Evolutionary conservation across 176 grass and related monocot genomes (phyloP).

Genomic region (Canna indica): DNA sequence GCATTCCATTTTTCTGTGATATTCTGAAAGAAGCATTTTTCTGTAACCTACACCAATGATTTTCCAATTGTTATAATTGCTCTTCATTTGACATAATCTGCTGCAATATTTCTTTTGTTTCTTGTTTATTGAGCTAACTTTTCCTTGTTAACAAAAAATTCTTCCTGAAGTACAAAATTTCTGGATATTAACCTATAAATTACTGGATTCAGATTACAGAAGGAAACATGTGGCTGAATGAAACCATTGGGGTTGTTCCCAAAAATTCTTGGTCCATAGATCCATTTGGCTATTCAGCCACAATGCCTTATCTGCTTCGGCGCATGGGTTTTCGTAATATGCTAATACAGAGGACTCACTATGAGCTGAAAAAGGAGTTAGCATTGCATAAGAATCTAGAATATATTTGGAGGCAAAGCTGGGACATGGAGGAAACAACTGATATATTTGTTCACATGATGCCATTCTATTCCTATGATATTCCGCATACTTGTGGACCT

Average conservation of each 20-base stretch:
- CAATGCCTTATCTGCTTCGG: conserved; percentile 86
- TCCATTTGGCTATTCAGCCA: conserved; percentile 94
- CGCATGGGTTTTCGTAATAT: conserved; percentile 97
- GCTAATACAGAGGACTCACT: conserved; percentile 95
- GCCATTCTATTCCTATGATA: conserved; percentile 98
- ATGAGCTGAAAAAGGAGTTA: conserved; percentile 96
- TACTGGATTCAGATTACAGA: conserved; percentile 81
- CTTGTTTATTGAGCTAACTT: neutral
- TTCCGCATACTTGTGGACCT: conserved; percentile 97
- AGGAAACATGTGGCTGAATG: conserved; percentile 90
- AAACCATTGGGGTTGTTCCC: conserved; percentile 83
- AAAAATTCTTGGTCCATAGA: conserved; percentile 99
- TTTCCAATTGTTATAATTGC: too few relatives aligned
- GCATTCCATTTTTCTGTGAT: too few relatives aligned
- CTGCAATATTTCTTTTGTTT: neutral
- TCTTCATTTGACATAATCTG: too few relatives aligned
- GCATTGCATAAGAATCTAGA: conserved; percentile 73
- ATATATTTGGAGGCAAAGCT: conserved; percentile 96
- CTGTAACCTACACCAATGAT: too few relatives aligned
- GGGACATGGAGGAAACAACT: conserved; percentile 82
- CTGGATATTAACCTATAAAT: conserved; percentile 6
- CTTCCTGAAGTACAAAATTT: neutral
- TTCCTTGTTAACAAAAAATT: neutral
- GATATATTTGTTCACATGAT: conserved; percentile 99
- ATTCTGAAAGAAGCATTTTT: too few relatives aligned